phyloP scores from a whole-genome alignment of 768 basidiomycete species.

The Lactifluus volemus region DNA sequence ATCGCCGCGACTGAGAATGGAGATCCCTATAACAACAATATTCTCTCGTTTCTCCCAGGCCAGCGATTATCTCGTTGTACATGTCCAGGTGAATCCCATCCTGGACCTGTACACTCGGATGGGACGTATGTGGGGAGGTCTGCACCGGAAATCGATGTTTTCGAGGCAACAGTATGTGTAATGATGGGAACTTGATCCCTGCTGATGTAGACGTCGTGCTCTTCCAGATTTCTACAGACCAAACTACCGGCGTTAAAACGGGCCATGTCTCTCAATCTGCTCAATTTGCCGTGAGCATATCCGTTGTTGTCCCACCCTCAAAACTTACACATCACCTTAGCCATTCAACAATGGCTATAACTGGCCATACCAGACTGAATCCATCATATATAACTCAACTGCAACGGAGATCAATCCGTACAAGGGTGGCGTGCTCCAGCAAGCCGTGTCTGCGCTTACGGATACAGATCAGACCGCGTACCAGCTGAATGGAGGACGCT shows the following conservation, averaged over 20 bases:
- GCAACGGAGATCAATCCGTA: conserved; percentile 41
- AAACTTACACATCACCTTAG: background rate
- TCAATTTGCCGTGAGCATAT: conserved; percentile 18
- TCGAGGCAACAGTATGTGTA: conserved; percentile 40
- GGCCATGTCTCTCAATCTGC: conserved; percentile 18
- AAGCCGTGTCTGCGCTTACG: conserved; percentile 68
- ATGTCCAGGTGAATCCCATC: conserved; percentile 40
- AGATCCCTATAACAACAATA: conserved; percentile 41
- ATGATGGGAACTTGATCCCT: background rate
- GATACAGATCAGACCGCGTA: conserved; percentile 34
- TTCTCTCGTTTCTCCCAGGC: conserved; percentile 78
- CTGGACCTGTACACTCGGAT: conserved; percentile 43
- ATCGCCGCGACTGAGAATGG: conserved; percentile 51
- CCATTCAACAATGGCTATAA: conserved; percentile 17
- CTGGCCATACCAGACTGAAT: background rate
- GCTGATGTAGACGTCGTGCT: background rate
- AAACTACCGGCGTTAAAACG: background rate
- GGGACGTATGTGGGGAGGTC: conserved; percentile 54
- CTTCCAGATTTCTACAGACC: background rate
- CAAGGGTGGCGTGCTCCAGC: conserved; percentile 71
- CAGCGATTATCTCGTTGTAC: conserved; percentile 34
- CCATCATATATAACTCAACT: background rate
- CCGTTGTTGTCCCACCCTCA: background rate
- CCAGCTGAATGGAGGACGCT: conserved; percentile 27
- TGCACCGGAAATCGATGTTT: conserved; percentile 65